Evolutionary conservation across 768 basidiomycete species (phyloP).

Genomic region (Boletus sp.): DNA sequence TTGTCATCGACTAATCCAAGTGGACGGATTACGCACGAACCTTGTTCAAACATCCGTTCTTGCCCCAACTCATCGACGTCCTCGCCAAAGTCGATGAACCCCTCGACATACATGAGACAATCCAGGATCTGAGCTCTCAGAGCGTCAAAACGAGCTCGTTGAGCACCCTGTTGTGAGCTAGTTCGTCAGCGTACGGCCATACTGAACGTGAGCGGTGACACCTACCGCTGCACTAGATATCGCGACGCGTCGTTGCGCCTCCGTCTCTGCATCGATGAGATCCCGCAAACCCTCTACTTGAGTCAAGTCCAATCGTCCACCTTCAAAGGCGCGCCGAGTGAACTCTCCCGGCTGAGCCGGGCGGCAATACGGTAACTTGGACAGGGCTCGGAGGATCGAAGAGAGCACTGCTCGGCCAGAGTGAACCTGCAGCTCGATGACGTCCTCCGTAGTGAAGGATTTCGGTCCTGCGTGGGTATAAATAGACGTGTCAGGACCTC

Average conservation of each 20-base stretch:
- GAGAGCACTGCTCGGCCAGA: slow-evolving; percentile 80
- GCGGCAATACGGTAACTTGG: slow-evolving; percentile 59
- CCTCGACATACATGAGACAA: slow-evolving; percentile 79
- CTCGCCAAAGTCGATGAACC: slow-evolving; percentile 92
- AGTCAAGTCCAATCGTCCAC: slow-evolving; percentile 80
- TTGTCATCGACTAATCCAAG: neutral
- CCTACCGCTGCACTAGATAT: slow-evolving; percentile 65
- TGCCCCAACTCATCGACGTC: slow-evolving; percentile 76
- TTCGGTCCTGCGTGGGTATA: slow-evolving; percentile 51
- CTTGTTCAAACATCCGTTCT: slow-evolving; percentile 72
- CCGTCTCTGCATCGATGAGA: slow-evolving; percentile 86
- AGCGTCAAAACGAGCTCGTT: slow-evolving; percentile 57
- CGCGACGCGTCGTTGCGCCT: slow-evolving; percentile 74
- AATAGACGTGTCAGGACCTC: neutral
- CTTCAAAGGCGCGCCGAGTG: slow-evolving; percentile 78
- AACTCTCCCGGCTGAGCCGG: slow-evolving; percentile 89
- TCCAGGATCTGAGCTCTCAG: slow-evolving; percentile 66
- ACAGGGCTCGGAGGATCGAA: slow-evolving; percentile 64
- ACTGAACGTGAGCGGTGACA: slow-evolving; percentile 9
- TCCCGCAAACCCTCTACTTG: slow-evolving; percentile 89
- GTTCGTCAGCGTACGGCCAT: neutral
- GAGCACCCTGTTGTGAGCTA: slow-evolving; percentile 53
- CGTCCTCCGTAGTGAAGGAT: slow-evolving; percentile 83
- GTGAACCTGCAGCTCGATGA: slow-evolving; percentile 83
- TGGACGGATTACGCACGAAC: slow-evolving; percentile 34